These are phyloP conservation scores for Cryptococcus sp. DNA, from an alignment of 1,284 basidiomycete species.

Conservation along the genomic window DNA sequence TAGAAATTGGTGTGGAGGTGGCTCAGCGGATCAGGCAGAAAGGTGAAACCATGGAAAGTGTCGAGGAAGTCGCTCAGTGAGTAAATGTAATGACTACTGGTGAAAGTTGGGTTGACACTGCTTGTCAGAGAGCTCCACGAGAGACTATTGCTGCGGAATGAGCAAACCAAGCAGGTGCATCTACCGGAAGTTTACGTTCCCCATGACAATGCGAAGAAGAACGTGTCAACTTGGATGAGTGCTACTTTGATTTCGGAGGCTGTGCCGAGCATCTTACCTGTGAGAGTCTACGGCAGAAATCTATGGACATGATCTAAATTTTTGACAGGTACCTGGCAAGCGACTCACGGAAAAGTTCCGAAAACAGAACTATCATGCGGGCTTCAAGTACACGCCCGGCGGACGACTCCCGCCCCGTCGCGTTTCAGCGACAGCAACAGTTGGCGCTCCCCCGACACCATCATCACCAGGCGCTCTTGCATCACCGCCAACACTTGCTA, in stretches of 20 bases:
- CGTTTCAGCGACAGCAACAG: constrained; percentile 42
- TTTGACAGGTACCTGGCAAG: constrained; percentile 74
- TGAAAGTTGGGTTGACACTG: neutral
- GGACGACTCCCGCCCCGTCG: constrained; percentile 59
- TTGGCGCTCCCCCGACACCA: constrained; percentile 40
- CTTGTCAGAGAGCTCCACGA: constrained; percentile 67
- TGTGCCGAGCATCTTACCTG: constrained; percentile 75
- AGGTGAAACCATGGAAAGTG: constrained; percentile 69
- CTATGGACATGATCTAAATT: neutral
- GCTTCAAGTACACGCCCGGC: constrained; percentile 60
- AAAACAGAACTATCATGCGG: constrained; percentile 37
- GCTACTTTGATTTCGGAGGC: constrained; percentile 74
- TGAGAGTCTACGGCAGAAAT: constrained; percentile 49
- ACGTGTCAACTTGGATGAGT: constrained; percentile 81
- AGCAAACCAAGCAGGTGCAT: constrained; percentile 93
- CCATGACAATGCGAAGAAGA: constrained; percentile 81
- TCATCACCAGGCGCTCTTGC: constrained; percentile 49
- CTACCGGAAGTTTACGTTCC: constrained; percentile 96
- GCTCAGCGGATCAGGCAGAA: constrained; percentile 83
- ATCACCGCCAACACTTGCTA: constrained; percentile 25
- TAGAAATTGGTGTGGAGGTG: constrained; percentile 88
- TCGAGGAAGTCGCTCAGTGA: constrained; percentile 85
- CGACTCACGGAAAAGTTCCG: constrained; percentile 91
- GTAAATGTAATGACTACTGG: constrained; percentile 7
- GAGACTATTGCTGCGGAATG: constrained; percentile 84